These are phyloP conservation scores for Turritis glabra DNA, from an alignment of 345 rosid species.

Conservation along the genomic window DNA sequence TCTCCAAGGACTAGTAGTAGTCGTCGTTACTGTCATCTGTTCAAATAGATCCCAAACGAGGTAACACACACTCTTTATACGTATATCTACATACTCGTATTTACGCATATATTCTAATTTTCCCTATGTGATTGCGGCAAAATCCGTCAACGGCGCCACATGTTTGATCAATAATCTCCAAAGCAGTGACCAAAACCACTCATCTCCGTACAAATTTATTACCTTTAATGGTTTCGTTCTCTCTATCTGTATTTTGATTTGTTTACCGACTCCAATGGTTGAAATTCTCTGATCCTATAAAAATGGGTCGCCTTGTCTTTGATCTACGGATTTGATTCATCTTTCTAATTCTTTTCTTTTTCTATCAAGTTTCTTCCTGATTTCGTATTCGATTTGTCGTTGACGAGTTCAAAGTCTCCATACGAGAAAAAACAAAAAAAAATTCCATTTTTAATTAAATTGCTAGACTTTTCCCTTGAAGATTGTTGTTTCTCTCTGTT, in stretches of 20 bases:
- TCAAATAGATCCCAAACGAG: background rate
- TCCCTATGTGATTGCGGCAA: conserved; percentile 22
- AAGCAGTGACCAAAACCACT: conserved; percentile 18
- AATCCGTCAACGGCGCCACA: conserved; percentile 19
- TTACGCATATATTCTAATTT: background rate
- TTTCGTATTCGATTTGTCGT: background rate
- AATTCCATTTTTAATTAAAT: background rate
- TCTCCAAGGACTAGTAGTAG: background rate
- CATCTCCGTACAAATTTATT: background rate
- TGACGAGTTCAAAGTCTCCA: conserved; percentile 16
- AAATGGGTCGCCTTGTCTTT: conserved; percentile 24
- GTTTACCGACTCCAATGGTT: conserved; percentile 7
- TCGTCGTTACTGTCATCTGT: background rate
- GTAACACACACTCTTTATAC: background rate
- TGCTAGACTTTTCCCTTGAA: background rate
- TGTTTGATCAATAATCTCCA: conserved; percentile 20
- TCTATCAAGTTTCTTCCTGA: background rate
- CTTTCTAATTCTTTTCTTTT: background rate
- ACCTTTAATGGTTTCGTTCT: background rate
- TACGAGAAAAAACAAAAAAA: background rate
- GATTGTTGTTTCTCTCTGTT: background rate
- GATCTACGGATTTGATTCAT: conserved; percentile 11
- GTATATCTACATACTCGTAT: no score
- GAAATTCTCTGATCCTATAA: conserved; percentile 20
- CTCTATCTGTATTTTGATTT: background rate